These are phyloP conservation scores for Didymella sp. DNA, from an alignment of 2,329 filamentous ascomycete species.

Conservation along the genomic window DNA sequence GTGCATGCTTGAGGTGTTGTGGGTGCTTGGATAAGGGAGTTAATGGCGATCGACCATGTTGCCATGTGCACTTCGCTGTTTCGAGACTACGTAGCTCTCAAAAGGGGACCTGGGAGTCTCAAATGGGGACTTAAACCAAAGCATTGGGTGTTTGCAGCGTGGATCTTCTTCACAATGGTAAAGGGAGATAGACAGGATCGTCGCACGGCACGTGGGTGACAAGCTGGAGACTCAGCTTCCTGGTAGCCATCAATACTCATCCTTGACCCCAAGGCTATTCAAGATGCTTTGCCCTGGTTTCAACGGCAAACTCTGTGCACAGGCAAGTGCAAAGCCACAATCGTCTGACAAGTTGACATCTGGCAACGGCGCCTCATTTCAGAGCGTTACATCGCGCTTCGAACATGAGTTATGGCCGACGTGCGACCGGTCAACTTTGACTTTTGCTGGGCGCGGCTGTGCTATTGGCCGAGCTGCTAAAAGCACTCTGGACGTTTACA, in stretches of 20 bases:
- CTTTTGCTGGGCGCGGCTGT: slow-evolving; percentile 5
- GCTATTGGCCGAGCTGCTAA: slow-evolving; percentile 25
- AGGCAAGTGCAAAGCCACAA: slow-evolving; percentile 21
- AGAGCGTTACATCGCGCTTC: slow-evolving; percentile 32
- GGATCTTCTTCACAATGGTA: slow-evolving; percentile 21
- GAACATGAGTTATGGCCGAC: slow-evolving; percentile 8
- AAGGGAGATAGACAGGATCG: slow-evolving; percentile 19
- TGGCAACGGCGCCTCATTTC: slow-evolving; percentile 25
- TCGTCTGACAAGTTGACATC: slow-evolving; percentile 22
- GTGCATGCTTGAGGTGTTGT: slow-evolving; percentile 8
- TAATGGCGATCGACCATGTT: slow-evolving; percentile 20
- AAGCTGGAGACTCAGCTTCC: slow-evolving; percentile 3
- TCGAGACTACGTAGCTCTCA: slow-evolving; percentile 14
- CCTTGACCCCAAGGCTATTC: slow-evolving; percentile 1
- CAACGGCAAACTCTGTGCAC: slow-evolving; percentile 20
- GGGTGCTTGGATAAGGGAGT: slow-evolving; percentile 15
- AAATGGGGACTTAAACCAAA: slow-evolving; percentile 14
- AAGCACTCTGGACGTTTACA: slow-evolving; percentile 11
- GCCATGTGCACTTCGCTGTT: slow-evolving; percentile 22
- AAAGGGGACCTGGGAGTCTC: slow-evolving; percentile 21
- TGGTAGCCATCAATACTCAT: slow-evolving; percentile 6
- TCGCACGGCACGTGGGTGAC: slow-evolving; percentile 18
- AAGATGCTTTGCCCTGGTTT: slow-evolving; percentile 8
- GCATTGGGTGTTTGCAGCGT: slow-evolving; percentile 12
- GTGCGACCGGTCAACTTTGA: slow-evolving; percentile 7